Conservation (phyloP, 306 rosid genomes). For the Inga leiocalycina region DNA sequence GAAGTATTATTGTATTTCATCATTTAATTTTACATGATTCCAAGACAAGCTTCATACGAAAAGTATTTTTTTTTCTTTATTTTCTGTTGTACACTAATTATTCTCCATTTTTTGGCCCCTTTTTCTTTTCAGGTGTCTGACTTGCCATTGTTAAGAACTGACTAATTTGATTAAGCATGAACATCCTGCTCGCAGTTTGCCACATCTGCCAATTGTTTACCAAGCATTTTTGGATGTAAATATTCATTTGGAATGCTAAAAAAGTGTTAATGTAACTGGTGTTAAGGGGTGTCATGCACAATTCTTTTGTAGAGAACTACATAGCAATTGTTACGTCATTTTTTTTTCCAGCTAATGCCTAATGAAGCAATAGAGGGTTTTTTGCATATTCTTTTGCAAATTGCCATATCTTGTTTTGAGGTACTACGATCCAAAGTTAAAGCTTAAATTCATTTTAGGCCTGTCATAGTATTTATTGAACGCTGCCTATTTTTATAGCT, state of each 20-base stretch:
- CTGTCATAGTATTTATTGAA: too few species aligned
- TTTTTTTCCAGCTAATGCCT: neutral
- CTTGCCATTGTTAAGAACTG: slow-evolving; percentile 26
- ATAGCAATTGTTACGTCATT: slow-evolving; percentile 1
- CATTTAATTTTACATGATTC: slow-evolving; percentile 5
- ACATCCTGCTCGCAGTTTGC: slow-evolving; percentile 10
- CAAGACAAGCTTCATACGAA: neutral
- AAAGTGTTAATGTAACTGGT: slow-evolving; percentile 1
- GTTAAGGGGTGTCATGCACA: slow-evolving; percentile 6
- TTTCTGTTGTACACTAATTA: neutral
- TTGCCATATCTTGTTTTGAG: neutral
- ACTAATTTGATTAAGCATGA: slow-evolving; percentile 22
- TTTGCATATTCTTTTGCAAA: slow-evolving; percentile 24
- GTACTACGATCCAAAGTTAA: neutral
- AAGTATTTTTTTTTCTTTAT: slow-evolving; percentile 6
- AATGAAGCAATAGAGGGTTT: neutral
- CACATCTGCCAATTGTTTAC: neutral
- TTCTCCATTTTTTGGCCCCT: neutral
- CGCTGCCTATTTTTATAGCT: too few species aligned
- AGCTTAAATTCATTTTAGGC: too few species aligned
- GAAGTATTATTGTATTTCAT: slow-evolving; percentile 1
- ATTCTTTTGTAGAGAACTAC: slow-evolving; percentile 16
- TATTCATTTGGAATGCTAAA: slow-evolving; percentile 4
- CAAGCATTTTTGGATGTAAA: neutral
- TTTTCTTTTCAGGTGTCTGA: slow-evolving; percentile 36